Percentiles rank a stretch among this genome's conserved stretches.
Evolutionary conservation across 805 yeast species (phyloP).

Genomic region (Metschnikowia lochheadii): DNA sequence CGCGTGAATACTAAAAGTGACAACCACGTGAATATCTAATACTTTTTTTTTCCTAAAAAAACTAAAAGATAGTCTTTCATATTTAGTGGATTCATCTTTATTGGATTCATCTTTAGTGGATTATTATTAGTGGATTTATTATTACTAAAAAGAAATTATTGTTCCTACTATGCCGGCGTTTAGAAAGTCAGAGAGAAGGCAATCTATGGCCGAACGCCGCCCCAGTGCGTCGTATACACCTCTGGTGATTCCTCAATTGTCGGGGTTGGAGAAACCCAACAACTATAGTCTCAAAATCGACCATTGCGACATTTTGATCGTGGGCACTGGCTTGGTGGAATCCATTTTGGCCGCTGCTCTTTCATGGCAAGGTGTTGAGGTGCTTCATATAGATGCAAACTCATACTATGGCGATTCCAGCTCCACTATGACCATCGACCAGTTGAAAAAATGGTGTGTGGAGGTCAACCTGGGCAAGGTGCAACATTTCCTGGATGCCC

Average conservation of each 20-base stretch:
- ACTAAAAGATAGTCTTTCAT: too few relatives aligned
- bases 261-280: constrained; percentile 72
- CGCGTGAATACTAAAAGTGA: too few relatives aligned
- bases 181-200: constrained; percentile 43
- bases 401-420: constrained; percentile 84
- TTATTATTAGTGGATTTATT: too few relatives aligned
- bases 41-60: too few relatives aligned
- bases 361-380: constrained; percentile 98
- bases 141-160: neutral
- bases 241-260: constrained; percentile 61
- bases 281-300: constrained; percentile 60
- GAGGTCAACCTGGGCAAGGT: constrained; percentile 52
- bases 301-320: constrained; percentile 77
- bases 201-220: constrained; percentile 66
- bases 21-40: too few relatives aligned
- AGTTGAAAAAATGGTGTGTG: constrained; percentile 76
- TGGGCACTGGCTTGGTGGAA: constrained; percentile 91
- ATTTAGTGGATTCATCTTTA: too few relatives aligned
- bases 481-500: constrained; percentile 62
- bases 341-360: constrained; percentile 88
- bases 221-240: constrained; percentile 47
- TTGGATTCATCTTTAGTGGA: too few relatives aligned
- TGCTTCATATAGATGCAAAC: constrained; percentile 82
- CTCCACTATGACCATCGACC: constrained; percentile 84
- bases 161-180: constrained; percentile 17